phyloP scores from a whole-genome alignment of 441 rosid genomes.

The Flueggea neowawraea region DNA sequence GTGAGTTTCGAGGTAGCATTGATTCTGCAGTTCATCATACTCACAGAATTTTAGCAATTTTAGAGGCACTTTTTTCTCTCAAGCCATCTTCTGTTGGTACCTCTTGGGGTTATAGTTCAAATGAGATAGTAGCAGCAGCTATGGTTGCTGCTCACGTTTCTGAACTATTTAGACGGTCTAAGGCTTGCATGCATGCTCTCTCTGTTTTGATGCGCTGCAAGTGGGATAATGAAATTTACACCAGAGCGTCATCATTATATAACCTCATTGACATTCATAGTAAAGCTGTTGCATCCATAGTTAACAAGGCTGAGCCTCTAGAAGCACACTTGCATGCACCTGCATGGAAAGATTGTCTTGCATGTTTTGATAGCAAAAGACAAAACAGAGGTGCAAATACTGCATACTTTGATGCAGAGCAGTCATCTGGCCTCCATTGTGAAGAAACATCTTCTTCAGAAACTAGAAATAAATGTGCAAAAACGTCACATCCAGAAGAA shows the following conservation, averaged over 20 bases:
- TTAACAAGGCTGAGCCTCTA: constrained; percentile 93
- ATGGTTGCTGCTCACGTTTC: constrained; percentile 99
- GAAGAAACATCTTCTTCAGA: constrained; percentile 41
- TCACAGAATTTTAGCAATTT: constrained; percentile 82
- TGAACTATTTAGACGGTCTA: constrained; percentile 89
- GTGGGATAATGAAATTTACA: constrained; percentile 87
- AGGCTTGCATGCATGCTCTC: constrained; percentile 89
- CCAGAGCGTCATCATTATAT: constrained; percentile 83
- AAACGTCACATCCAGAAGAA: constrained; percentile 35
- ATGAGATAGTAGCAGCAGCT: constrained; percentile 98
- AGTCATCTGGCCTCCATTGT: constrained; percentile 31
- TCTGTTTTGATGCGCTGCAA: constrained; percentile 89
- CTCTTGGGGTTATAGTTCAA: constrained; percentile 95
- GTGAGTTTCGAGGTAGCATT: constrained; percentile 52
- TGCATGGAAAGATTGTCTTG: constrained; percentile 57
- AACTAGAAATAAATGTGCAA: constrained; percentile 43
- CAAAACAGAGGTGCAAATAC: constrained; percentile 40
- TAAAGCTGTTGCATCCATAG: constrained; percentile 94
- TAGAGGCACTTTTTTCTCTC: constrained; percentile 94
- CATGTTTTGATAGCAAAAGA: constrained; percentile 42
- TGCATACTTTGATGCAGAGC: constrained; percentile 40
- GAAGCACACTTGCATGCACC: constrained; percentile 78
- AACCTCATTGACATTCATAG: constrained; percentile 97
- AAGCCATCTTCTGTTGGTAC: constrained; percentile 98
- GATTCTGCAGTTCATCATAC: constrained; percentile 90